A percentile compares a stretch with the other conserved stretches of the same genome.
Evolutionary conservation across 83 land plant species (phyloP).

Genomic region (Diphasiastrum complanatum): DNA sequence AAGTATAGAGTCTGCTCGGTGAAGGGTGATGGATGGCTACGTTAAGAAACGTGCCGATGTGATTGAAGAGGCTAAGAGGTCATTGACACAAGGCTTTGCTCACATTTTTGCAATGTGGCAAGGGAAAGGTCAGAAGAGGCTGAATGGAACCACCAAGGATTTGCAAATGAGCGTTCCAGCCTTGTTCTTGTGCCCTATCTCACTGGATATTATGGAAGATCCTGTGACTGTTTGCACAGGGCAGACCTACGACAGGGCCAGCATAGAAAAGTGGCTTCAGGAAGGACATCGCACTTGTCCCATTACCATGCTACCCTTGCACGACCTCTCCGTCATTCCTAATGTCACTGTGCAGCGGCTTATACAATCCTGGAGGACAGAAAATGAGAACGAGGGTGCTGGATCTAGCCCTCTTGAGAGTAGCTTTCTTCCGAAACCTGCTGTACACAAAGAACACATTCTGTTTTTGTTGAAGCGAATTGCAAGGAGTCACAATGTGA

Average conservation of each 20-base stretch:
- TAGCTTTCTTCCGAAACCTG: not conserved
- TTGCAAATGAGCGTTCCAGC: constrained; percentile 6
- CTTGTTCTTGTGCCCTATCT: constrained; percentile 10
- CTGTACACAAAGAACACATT: constrained; percentile 9
- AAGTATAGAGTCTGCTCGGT: too few species aligned
- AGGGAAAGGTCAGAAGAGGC: too few species aligned
- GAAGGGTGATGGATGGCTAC: too few species aligned
- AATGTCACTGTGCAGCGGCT: constrained; percentile 14
- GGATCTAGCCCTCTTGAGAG: not conserved
- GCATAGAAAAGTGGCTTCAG: constrained; percentile 1
- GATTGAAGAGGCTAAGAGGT: too few species aligned
- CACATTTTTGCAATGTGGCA: too few species aligned
- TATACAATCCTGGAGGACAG: constrained; percentile 20
- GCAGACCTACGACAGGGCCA: not conserved
- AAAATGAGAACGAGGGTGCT: not conserved
- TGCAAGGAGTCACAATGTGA: constrained; percentile 21
- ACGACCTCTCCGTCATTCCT: not conserved
- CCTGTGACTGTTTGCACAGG: constrained; percentile 11
- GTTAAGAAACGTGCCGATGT: too few species aligned
- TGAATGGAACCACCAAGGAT: too few species aligned
- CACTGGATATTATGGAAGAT: constrained; percentile 6
- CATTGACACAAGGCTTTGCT: too few species aligned
- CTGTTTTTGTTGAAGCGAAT: constrained; percentile 13
- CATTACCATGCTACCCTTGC: not conserved
- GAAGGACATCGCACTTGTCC: constrained; percentile 9